Percentiles rank a stretch among this genome's conserved stretches.
These are phyloP conservation scores for Nigrograna mackinnonii DNA, from an alignment of 2,329 filamentous ascomycete species.

Conservation along the genomic window DNA sequence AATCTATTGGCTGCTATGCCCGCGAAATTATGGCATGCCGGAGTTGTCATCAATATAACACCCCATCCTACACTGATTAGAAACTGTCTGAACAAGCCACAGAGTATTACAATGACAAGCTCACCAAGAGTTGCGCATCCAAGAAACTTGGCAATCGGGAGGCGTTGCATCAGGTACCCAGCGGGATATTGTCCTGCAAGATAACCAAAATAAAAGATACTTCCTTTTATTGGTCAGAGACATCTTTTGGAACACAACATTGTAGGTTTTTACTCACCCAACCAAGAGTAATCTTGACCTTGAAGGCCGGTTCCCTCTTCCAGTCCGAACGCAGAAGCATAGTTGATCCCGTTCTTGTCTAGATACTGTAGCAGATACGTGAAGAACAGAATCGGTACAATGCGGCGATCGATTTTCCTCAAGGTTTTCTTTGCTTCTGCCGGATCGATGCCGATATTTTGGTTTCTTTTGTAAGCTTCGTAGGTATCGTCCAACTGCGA, in stretches of 20 bases:
- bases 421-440: constrained; percentile 31
- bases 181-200: constrained; percentile 50
- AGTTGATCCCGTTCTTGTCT: constrained; percentile 55
- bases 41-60: constrained; percentile 45
- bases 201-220: constrained; percentile 57
- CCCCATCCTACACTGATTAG: constrained; percentile 36
- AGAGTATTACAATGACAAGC: not conserved
- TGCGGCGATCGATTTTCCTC: constrained; percentile 31
- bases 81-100: not conserved
- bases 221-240: constrained; percentile 25
- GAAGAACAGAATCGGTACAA: constrained; percentile 37
- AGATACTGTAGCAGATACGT: constrained; percentile 45
- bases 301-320: constrained; percentile 51
- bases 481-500: constrained; percentile 36
- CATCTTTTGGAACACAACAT: not conserved
- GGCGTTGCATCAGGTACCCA: constrained; percentile 48
- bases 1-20: constrained; percentile 42
- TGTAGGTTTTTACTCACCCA: constrained; percentile 18
- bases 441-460: constrained; percentile 18
- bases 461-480: constrained; percentile 31
- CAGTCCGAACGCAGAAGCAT: constrained; percentile 55
- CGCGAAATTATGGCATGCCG: constrained; percentile 44
- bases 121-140: constrained; percentile 43
- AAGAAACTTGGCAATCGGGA: constrained; percentile 52
- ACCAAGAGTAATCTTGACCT: constrained; percentile 58